phyloP scores from a whole-genome alignment of 106 monocot species.

The Iris macrosiphon region DNA sequence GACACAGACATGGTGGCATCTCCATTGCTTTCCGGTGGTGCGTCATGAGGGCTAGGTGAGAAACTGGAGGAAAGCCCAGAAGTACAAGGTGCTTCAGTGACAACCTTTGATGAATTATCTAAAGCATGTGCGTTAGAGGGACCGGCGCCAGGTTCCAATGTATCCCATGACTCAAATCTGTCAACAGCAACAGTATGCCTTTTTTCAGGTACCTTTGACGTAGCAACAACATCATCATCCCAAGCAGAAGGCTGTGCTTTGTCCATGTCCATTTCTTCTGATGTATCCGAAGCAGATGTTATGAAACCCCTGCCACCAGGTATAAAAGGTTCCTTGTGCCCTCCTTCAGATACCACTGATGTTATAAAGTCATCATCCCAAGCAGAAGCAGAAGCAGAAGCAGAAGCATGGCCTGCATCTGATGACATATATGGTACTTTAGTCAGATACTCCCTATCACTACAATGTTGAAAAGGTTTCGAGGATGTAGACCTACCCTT shows the following conservation, averaged over 20 bases:
- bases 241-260: slow-evolving; percentile 31
- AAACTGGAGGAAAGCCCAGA: slow-evolving; percentile 2
- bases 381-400: no score
- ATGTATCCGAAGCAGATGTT: not conserved
- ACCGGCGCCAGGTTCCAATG: slow-evolving; percentile 6
- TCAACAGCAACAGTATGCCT: not conserved
- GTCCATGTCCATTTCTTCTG: not conserved
- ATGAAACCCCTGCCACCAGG: slow-evolving; percentile 8
- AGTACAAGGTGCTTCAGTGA: not conserved
- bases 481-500: slow-evolving; percentile 5
- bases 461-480: no score
- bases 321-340: not conserved
- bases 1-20: not conserved
- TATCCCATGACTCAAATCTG: slow-evolving; percentile 10
- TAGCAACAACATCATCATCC: slow-evolving; percentile 39
- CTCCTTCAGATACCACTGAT: not conserved
- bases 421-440: no score
- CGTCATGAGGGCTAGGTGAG: no score
- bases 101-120: slow-evolving; percentile 1
- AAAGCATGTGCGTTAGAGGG: not conserved
- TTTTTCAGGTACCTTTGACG: slow-evolving; percentile 6
- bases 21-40: not conserved
- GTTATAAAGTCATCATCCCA: slow-evolving; percentile 22
- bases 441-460: no score
- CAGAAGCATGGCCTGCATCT: no score